Percentiles rank a stretch among this genome's conserved stretches.
Evolutionary conservation across 2,329 filamentous ascomycete species (phyloP).

Genomic region (Gaeumannomyces sp.): DNA sequence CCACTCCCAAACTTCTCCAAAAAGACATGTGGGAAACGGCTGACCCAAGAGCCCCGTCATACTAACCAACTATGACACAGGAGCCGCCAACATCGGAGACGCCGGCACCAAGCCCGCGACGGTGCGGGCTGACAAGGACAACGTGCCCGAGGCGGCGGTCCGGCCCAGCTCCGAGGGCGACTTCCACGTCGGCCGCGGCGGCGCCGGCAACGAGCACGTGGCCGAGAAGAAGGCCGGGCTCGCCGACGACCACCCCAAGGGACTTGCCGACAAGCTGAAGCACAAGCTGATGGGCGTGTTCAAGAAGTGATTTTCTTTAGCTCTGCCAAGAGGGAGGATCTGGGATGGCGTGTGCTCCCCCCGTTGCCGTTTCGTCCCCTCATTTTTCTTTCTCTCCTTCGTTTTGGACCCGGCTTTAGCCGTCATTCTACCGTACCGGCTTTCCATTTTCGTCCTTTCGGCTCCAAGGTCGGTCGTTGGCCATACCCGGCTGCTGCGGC

Average conservation of each 20-base stretch:
- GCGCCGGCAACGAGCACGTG: constrained; percentile 49
- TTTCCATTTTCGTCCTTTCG: not conserved
- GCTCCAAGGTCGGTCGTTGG: not conserved
- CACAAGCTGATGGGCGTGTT: constrained; percentile 44
- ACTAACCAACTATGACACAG: constrained; percentile 27
- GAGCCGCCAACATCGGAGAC: constrained; percentile 54
- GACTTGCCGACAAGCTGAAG: constrained; percentile 54
- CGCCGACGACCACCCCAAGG: constrained; percentile 22
- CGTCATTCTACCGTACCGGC: not conserved
- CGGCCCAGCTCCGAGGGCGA: constrained; percentile 43
- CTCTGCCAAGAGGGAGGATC: too few species aligned
- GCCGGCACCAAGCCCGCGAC: constrained; percentile 28
- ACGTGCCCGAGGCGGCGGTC: constrained; percentile 46
- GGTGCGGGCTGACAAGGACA: constrained; percentile 43
- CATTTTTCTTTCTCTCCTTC: too few species aligned
- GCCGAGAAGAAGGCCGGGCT: constrained; percentile 21
- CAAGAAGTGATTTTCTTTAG: constrained; percentile 36
- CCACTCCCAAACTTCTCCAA: too few species aligned
- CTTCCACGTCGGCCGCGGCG: constrained; percentile 54
- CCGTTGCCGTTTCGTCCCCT: not conserved
- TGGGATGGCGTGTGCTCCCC: not conserved
- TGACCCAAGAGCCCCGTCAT: too few species aligned
- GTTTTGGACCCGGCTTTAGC: not conserved
- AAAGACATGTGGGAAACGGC: too few species aligned
- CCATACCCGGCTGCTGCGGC: too few species aligned